Conservation (phyloP, 352 stramenopile genomes). For the Hyaloperonospora arabidopsidis region DNA sequence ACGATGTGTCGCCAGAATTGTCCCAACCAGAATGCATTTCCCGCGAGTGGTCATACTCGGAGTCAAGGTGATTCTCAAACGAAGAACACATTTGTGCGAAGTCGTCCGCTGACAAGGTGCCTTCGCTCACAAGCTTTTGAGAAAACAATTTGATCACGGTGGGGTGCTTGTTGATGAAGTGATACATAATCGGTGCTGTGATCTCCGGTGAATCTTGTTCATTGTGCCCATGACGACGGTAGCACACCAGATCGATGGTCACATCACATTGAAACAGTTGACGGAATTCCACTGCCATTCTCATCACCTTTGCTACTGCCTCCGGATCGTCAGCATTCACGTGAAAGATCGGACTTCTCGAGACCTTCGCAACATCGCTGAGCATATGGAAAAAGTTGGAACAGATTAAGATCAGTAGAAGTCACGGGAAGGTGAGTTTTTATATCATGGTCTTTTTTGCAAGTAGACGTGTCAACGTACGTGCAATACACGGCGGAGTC, state of each 20-base stretch:
- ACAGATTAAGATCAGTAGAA: constrained; percentile 10
- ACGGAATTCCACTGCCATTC: constrained; percentile 85
- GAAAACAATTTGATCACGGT: constrained; percentile 72
- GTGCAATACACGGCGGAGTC: constrained; percentile 96
- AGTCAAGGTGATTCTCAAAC: constrained; percentile 56
- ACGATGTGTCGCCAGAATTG: constrained; percentile 57
- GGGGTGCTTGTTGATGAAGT: constrained; percentile 83
- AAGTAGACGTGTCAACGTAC: constrained; percentile 20
- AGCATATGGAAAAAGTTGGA: constrained; percentile 2
- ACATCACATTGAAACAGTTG: constrained; percentile 93
- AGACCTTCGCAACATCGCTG: constrained; percentile 96
- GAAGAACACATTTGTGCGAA: constrained; percentile 43
- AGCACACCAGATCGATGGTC: constrained; percentile 98
- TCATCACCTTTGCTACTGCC: constrained; percentile 87
- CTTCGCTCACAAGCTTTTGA: constrained; percentile 57
- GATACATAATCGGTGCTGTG: constrained; percentile 86
- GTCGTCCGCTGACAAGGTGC: constrained; percentile 39
- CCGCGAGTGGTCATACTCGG: constrained; percentile 68
- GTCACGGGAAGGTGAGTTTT: too few species aligned
- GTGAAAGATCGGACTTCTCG: constrained; percentile 89
- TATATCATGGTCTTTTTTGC: neutral
- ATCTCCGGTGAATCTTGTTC: constrained; percentile 90
- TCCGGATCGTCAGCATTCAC: constrained; percentile 98
- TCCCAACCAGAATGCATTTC: constrained; percentile 70
- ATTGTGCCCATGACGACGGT: constrained; percentile 98